These are phyloP conservation scores for Filosporella fistucella DNA, from an alignment of 495 filamentous ascomycete genomes.

Conservation along the genomic window DNA sequence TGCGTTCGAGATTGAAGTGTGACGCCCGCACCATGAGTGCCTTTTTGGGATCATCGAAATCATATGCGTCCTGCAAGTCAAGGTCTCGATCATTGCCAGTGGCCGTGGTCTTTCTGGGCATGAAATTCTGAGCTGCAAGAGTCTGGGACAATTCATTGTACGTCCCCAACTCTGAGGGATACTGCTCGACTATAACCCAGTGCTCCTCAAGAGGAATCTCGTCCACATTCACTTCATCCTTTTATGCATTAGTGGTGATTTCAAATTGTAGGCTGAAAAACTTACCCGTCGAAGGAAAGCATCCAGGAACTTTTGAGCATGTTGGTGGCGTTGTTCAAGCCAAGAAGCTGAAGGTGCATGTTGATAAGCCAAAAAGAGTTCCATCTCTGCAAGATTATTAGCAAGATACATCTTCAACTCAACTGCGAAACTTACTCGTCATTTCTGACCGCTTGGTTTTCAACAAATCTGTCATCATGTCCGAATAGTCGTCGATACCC, in stretches of 20 bases:
- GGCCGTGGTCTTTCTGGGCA: constrained; percentile 30
- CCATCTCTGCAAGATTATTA: background rate
- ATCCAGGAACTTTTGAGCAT: constrained; percentile 50
- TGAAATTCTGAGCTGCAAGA: constrained; percentile 31
- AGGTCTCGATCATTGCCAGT: constrained; percentile 4
- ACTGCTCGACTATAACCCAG: constrained; percentile 32
- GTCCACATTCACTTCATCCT: constrained; percentile 29
- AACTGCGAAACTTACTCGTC: constrained; percentile 26
- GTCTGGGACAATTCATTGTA: constrained; percentile 44
- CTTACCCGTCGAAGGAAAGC: constrained; percentile 38
- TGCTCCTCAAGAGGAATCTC: constrained; percentile 36
- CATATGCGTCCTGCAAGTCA: background rate
- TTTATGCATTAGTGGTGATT: background rate
- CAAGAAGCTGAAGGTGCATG: constrained; percentile 41
- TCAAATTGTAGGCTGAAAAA: background rate
- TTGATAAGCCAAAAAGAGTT: constrained; percentile 18
- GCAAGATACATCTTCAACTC: background rate
- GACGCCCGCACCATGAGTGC: constrained; percentile 1
- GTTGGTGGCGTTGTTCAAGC: constrained; percentile 41
- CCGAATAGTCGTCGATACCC: constrained; percentile 45
- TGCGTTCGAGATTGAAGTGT: background rate
- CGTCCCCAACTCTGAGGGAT: constrained; percentile 36
- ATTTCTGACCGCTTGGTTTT: constrained; percentile 29
- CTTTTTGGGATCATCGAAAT: background rate
- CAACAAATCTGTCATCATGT: constrained; percentile 21